phyloP scores from a whole-genome alignment of 23 red algal genomes.

The Pyropia yezoensis region DNA sequence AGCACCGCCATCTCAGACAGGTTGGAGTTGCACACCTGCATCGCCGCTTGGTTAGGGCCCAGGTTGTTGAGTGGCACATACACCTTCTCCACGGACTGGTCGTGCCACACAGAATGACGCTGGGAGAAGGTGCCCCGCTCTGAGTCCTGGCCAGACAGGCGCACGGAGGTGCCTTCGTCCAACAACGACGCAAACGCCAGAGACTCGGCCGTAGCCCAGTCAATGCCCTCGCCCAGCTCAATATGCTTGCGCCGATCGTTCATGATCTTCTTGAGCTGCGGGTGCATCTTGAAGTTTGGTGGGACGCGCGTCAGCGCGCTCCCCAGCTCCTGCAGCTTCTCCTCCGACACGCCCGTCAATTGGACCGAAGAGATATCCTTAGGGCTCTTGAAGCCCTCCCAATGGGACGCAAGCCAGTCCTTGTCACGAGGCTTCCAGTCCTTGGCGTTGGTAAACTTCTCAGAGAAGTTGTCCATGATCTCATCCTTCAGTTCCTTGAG shows the following conservation, averaged over 20 bases:
- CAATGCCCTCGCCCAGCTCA: conserved; percentile 76
- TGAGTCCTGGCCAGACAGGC: conserved; percentile 93
- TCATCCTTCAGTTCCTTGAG: conserved; percentile 53
- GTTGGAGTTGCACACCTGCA: conserved; percentile 95
- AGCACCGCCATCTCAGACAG: conserved; percentile 95
- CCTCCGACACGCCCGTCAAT: conserved; percentile 64
- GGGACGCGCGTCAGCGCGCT: conserved; percentile 65
- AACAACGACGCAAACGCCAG: conserved; percentile 83
- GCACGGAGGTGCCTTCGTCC: conserved; percentile 76
- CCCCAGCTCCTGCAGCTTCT: conserved; percentile 58
- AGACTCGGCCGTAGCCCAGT: conserved; percentile 92
- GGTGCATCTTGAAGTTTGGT: conserved; percentile 76
- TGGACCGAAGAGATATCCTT: conserved; percentile 45
- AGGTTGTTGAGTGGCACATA: conserved; percentile 82
- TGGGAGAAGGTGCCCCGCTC: conserved; percentile 99
- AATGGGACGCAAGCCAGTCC: conserved; percentile 92
- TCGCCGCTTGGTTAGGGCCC: conserved; percentile 46
- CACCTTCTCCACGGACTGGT: conserved; percentile 58
- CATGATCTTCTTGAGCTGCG: conserved; percentile 71
- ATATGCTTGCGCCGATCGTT: conserved; percentile 65
- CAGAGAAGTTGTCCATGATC: conserved; percentile 34
- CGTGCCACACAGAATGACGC: conserved; percentile 76
- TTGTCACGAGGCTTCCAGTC: conserved; percentile 64
- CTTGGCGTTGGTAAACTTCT: conserved; percentile 68
- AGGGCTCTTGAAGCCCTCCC: conserved; percentile 91